Base-by-base conservation (phyloP, 2,329 filamentous ascomycete genomes). In the Phyllosticta citriasiana region DNA sequence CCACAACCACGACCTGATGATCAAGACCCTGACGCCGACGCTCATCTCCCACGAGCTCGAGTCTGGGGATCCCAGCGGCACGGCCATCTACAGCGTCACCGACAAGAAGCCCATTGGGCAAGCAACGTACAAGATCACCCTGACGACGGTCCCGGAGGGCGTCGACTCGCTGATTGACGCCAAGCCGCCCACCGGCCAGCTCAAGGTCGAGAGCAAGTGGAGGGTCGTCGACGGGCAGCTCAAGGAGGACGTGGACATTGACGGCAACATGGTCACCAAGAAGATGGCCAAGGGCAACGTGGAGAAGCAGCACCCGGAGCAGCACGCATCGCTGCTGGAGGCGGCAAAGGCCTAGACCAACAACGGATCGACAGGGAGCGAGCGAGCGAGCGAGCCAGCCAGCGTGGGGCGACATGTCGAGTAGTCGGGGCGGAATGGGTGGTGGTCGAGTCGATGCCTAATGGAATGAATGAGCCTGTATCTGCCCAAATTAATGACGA, bases 211-310 rank as follows among this genome's bases (percentile, higher is more conserved):
- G 4, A 72, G 72, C 19, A 71, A 73, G 63, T 75, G 74, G 73
- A 67, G 74, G 25, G 69, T 75, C 2, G 60, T n/a, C 3, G 66
- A 66, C 26, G 71, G 70, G 26, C 59, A 66, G 61, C 61, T 76
- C 40, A 66, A 64, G 25, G 74, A 76, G 65, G 72, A 75, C 25
- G 71, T 75, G 1, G 70, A 74, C n/a, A 74, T 76, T 57, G 74
- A 76, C 47, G 73, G 71, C 3, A 75, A 76, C 58, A 74, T 75
- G 47, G 69, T 75, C 69, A 74, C 73, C 70, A 75, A 75, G 70
- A 74, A 73, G 67, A 72, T 76, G 59, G 74, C 72, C 1, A 75
- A 74, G 67, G 70, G 67, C 1, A 75, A 73, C 57, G 71, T 75
- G 1, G 73, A 76, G 64, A 75, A 72, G 68, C 73, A 71, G 30